phyloP scores from a whole-genome alignment of 345 rosid species.

The Bruguiera sexangula region DNA sequence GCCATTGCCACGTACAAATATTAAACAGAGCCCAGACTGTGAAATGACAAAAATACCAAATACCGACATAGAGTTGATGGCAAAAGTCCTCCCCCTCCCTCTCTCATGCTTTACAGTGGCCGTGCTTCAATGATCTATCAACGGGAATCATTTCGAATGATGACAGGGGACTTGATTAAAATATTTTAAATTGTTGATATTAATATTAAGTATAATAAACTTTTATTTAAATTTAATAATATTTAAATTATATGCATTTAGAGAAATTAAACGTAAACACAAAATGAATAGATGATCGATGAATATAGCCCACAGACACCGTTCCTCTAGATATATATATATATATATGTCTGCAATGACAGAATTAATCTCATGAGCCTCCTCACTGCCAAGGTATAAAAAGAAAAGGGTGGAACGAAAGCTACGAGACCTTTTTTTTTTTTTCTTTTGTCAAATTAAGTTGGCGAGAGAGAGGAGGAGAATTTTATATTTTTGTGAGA shows the following conservation, averaged over 20 bases:
- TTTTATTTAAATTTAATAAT: no score
- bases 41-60: not conserved
- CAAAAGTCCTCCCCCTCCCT: not conserved
- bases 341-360: not conserved
- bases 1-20: no score
- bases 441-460: no score
- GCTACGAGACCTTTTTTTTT: no score
- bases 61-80: not conserved
- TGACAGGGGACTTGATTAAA: not conserved
- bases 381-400: not conserved
- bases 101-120: not conserved
- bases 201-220: no score
- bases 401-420: not conserved
- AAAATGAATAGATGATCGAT: no score
- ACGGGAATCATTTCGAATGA: slow-evolving; percentile 11
- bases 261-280: no score
- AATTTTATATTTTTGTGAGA: no score
- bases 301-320: slow-evolving; percentile 1
- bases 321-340: not conserved
- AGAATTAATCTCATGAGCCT: not conserved
- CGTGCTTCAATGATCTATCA: not conserved
- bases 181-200: no score
- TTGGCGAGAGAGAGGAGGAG: no score
- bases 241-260: no score
- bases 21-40: no score